phyloP scores from a whole-genome alignment of 1,284 basidiomycete species.

The Ustilago nuda region DNA sequence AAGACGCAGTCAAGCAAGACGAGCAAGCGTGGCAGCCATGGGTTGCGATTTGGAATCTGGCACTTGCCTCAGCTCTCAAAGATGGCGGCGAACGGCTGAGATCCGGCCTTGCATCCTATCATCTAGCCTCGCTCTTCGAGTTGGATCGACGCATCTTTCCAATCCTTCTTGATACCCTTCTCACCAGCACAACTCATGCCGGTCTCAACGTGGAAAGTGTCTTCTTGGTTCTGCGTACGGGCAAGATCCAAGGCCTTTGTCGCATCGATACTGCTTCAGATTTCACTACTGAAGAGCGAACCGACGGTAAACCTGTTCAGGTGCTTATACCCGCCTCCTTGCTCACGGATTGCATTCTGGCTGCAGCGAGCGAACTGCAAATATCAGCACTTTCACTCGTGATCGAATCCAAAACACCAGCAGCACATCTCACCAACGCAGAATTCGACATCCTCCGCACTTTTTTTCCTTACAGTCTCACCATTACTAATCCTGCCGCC shows the following conservation, averaged over 20 bases:
- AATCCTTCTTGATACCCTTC: conserved; percentile 31
- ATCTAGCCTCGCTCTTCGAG: conserved; percentile 43
- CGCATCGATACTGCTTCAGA: conserved; percentile 31
- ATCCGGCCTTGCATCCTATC: conserved; percentile 50
- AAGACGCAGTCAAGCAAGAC: background rate
- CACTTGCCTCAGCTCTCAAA: conserved; percentile 25
- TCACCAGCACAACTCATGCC: conserved; percentile 6
- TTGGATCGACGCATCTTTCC: conserved; percentile 40
- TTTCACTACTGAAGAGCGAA: conserved; percentile 26
- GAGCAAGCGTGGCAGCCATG: conserved; percentile 27
- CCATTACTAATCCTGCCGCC: conserved; percentile 54
- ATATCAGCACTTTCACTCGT: conserved; percentile 54
- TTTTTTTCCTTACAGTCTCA: conserved; percentile 53
- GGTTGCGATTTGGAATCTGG: conserved; percentile 29
- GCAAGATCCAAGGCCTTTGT: conserved; percentile 41
- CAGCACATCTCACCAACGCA: conserved; percentile 32
- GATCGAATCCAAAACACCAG: conserved; percentile 59
- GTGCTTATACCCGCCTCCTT: conserved; percentile 42
- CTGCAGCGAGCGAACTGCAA: conserved; percentile 49
- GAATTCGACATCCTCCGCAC: conserved; percentile 48
- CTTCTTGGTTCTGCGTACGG: conserved; percentile 40
- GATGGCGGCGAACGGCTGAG: conserved; percentile 42
- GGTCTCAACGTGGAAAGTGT: conserved; percentile 44
- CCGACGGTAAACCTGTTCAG: conserved; percentile 16
- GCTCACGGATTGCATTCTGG: conserved; percentile 51